Evolutionary conservation across 78 protist genomes (phyloP).

Genomic region (Dictyostelium intermedium): DNA sequence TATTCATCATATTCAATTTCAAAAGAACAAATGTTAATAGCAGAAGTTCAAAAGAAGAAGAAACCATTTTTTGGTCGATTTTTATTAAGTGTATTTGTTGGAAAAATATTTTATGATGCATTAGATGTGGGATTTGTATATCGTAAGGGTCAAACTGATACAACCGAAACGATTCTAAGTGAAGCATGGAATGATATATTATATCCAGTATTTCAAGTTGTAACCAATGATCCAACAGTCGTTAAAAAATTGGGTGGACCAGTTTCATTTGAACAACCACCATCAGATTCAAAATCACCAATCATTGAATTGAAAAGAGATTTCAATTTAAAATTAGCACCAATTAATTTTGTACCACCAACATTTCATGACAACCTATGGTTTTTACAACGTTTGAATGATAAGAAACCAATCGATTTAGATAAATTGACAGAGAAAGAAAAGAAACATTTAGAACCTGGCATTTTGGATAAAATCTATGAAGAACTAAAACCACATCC

Average conservation of each 20-base stretch:
- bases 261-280: slow-evolving; percentile 30
- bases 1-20: slow-evolving; percentile 31
- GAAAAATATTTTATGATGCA: slow-evolving; percentile 14
- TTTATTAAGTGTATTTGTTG: neutral
- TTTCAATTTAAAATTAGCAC: neutral
- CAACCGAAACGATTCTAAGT: neutral
- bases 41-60: neutral
- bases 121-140: slow-evolving; percentile 4
- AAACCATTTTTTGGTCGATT: neutral
- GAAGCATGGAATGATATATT: slow-evolving; percentile 55
- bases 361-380: slow-evolving; percentile 15
- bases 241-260: neutral
- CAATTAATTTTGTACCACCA: slow-evolving; percentile 9
- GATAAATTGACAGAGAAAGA: neutral
- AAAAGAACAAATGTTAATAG: slow-evolving; percentile 20
- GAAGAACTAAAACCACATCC: neutral
- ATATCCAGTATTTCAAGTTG: slow-evolving; percentile 12
- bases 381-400: neutral
- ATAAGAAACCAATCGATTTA: neutral
- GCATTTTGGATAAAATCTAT: neutral
- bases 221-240: neutral
- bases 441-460: neutral
- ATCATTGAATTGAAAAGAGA: slow-evolving; percentile 22
- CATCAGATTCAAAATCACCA: slow-evolving; percentile 43
- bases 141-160: slow-evolving; percentile 5